Base-by-base conservation (phyloP, 2,329 filamentous ascomycete species). In the Aciculosporium take region DNA sequence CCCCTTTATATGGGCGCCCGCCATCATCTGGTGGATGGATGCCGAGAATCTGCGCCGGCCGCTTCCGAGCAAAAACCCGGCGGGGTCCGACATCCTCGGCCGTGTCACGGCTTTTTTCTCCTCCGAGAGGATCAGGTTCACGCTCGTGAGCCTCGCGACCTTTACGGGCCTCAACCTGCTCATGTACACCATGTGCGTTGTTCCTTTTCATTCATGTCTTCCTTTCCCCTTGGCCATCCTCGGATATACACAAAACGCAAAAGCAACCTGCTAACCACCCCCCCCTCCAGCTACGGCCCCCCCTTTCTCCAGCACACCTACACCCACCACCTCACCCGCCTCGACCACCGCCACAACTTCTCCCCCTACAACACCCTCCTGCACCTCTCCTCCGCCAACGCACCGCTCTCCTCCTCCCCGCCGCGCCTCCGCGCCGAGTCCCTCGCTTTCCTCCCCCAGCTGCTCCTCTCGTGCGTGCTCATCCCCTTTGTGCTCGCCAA, bases 271-370 rank as follows among this genome's bases (percentile, higher is more conserved):
- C 17, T 34, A 13, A 20, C 7, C 10, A 9, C 23, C 6, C 15
- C 4, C n/a, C 21, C 8, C 10, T 21, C 21, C 51, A 83, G 78
- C 39, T 93, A 96, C 56, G 86, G 84, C 33, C 64, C 63, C 45
- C 79, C 83, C 0, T 98, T 96, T 63, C 60, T 96, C 24, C 71
- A 83, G 45, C 87, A 98, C 60, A 96, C 87, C 30, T 98, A 82
- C 64, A 72, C 94, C 45, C 88, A 98, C 64, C 91, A 98, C 60
- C 68, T 96, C 46, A 87, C 81, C 4, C 82, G 91, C 45, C 81
- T 94, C 59, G 91, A 98, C 58, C 91, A 98, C 62, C 81, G 91
- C 12, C 91, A 98, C 66, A 98, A 98, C 65, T 98, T 98, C 65
- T 95, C 88, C 8, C 84, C 87, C 1, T 98, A 96, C 69, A 95